Percentiles rank a stretch among this genome's conserved stretches.
Conservation (phyloP, 1,139 yeast genomes). For the Hemisphaericaspora lyxosophila region DNA sequence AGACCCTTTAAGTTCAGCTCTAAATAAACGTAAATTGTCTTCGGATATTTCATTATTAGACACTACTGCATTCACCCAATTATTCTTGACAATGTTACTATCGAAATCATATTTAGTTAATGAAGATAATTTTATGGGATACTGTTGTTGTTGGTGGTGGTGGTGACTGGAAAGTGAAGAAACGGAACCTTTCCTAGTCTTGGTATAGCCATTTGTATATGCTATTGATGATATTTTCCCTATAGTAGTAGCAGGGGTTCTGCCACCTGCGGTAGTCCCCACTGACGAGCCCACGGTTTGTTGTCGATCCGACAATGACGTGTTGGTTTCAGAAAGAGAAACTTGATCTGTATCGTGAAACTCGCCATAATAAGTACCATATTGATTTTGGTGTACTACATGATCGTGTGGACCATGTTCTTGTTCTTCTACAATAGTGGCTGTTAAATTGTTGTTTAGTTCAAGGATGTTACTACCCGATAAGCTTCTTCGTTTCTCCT, state of each 20-base stretch:
- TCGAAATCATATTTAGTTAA: constrained; percentile 40
- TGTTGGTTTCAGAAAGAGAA: too few relatives aligned
- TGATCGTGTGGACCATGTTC: neutral
- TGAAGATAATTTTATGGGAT: constrained; percentile 11
- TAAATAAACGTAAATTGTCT: constrained; percentile 44
- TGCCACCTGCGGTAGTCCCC: neutral
- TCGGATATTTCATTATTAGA: constrained; percentile 41
- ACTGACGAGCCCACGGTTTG: neutral
- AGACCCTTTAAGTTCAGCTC: constrained; percentile 69
- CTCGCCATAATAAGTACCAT: neutral
- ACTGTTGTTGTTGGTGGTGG: too few relatives aligned
- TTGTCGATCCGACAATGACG: too few relatives aligned
- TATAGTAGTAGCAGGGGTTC: neutral
- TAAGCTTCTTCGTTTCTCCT: constrained; percentile 17
- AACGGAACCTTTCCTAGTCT: neutral
- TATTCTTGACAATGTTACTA: constrained; percentile 29
- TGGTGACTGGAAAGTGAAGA: neutral
- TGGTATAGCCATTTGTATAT: constrained; percentile 1
- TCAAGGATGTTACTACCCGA: neutral
- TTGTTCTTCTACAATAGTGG: neutral
- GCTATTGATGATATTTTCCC: neutral
- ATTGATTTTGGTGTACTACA: too few relatives aligned
- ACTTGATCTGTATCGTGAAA: neutral
- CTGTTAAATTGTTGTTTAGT: neutral
- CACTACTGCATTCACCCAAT: constrained; percentile 45